These are phyloP conservation scores for Acrocalymma vagum DNA, from an alignment of 2,329 filamentous ascomycete genomes.

Conservation along the genomic window DNA sequence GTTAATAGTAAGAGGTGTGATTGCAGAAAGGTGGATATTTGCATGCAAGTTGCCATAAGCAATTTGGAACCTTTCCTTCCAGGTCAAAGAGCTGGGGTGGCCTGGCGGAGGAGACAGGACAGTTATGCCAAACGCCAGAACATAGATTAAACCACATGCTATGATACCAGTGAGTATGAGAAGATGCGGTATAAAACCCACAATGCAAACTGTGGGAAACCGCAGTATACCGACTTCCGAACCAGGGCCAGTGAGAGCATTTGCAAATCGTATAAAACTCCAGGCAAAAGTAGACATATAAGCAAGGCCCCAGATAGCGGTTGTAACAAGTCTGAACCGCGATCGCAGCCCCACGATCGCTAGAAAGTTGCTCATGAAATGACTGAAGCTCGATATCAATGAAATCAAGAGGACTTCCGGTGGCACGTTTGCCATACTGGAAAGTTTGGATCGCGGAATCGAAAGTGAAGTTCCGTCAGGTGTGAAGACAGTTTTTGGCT, in stretches of 20 bases:
- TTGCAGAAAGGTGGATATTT: conserved; percentile 79
- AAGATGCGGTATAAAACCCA: conserved; percentile 95
- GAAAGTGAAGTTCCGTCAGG: conserved; percentile 55
- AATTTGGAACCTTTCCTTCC: conserved; percentile 68
- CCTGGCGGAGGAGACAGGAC: conserved; percentile 70
- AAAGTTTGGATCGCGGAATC: conserved; percentile 66
- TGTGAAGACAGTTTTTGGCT: conserved; percentile 44
- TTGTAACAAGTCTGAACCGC: conserved; percentile 82
- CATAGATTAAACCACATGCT: conserved; percentile 80
- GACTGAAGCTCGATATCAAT: conserved; percentile 88
- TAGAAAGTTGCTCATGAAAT: conserved; percentile 83
- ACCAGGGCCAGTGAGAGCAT: conserved; percentile 46
- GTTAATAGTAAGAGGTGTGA: conserved; percentile 73
- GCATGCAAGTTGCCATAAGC: conserved; percentile 93
- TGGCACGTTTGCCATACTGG: conserved; percentile 84
- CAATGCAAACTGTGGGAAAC: conserved; percentile 93
- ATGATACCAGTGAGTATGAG: conserved; percentile 82
- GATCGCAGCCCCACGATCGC: conserved; percentile 83
- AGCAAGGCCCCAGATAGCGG: conserved; percentile 86
- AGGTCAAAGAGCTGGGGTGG: conserved; percentile 53
- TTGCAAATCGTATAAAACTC: conserved; percentile 66
- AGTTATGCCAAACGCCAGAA: conserved; percentile 77
- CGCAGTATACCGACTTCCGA: conserved; percentile 74
- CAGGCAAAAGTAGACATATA: conserved; percentile 88
- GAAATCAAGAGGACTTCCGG: conserved; percentile 88